A percentile compares a stretch with the other conserved stretches of the same genome.
These are phyloP conservation scores for Aspergillus asperescens DNA, from an alignment of 495 filamentous ascomycete genomes.

Conservation along the genomic window DNA sequence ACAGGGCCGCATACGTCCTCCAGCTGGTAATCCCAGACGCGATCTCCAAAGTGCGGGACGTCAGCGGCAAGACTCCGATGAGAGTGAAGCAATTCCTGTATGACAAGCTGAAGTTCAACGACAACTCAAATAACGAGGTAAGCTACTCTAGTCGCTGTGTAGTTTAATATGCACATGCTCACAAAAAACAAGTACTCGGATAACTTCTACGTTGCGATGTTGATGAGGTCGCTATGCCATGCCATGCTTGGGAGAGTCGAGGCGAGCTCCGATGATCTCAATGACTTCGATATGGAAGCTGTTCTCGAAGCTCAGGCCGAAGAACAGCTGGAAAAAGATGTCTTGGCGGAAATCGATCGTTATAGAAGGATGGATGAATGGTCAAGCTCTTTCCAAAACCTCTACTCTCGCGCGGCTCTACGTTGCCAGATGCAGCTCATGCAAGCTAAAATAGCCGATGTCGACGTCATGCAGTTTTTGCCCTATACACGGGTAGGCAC, in stretches of 20 bases:
- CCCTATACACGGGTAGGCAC: constrained; percentile 76
- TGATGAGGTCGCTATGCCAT: constrained; percentile 75
- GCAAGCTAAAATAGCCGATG: constrained; percentile 60
- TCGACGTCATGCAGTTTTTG: constrained; percentile 62
- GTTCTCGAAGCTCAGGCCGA: constrained; percentile 53
- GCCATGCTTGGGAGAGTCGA: constrained; percentile 58
- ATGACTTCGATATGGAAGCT: constrained; percentile 45
- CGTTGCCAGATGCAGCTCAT: constrained; percentile 70
- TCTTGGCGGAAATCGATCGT: constrained; percentile 80
- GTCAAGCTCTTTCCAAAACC: constrained; percentile 84
- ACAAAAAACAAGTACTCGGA: constrained; percentile 60
- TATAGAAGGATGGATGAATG: constrained; percentile 92
- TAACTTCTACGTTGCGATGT: constrained; percentile 72
- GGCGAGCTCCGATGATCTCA: constrained; percentile 34
- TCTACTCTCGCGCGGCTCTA: constrained; percentile 77
- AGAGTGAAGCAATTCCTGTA: constrained; percentile 73
- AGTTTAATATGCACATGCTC: constrained; percentile 1
- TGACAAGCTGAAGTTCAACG: constrained; percentile 85
- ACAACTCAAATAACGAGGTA: constrained; percentile 79
- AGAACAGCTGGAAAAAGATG: constrained; percentile 60
- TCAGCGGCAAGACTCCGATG: constrained; percentile 67
- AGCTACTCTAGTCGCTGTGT: constrained; percentile 10
- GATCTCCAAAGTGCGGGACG: constrained; percentile 72
- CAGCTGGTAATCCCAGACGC: constrained; percentile 75
- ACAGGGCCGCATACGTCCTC: constrained; percentile 73